Percentiles rank a stretch among this genome's conserved stretches.
Conservation (phyloP, 495 filamentous ascomycete species). For the Penicillium simplicissimum region DNA sequence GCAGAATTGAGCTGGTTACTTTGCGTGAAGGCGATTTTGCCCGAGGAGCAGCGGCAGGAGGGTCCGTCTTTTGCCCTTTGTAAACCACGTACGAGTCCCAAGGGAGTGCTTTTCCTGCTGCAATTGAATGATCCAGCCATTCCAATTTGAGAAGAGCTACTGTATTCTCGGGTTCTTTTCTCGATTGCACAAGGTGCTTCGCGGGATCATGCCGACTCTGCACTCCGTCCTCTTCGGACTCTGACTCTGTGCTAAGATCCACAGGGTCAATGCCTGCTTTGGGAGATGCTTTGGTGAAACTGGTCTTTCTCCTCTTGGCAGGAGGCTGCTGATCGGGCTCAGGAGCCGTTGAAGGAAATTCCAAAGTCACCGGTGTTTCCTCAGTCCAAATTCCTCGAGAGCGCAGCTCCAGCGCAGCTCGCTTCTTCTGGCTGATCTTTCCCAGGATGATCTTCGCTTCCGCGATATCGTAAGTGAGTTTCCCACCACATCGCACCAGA, state of each 20-base stretch:
- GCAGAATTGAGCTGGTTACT: conserved; percentile 40
- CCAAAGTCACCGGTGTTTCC: conserved; percentile 31
- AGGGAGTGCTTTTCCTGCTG: conserved; percentile 53
- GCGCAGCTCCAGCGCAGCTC: conserved; percentile 77
- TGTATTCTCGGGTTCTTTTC: conserved; percentile 23
- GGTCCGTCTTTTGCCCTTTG: conserved; percentile 41
- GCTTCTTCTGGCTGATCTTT: conserved; percentile 63
- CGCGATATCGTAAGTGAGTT: conserved; percentile 67
- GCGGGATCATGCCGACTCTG: conserved; percentile 8
- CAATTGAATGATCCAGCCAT: conserved; percentile 71
- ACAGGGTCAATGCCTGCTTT: conserved; percentile 19
- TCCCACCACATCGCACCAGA: conserved; percentile 53
- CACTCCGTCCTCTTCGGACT: conserved; percentile 30
- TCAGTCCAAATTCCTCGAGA: conserved; percentile 63
- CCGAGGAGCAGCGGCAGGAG: conserved; percentile 8
- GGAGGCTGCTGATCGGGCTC: conserved; percentile 14
- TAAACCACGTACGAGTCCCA: conserved; percentile 67
- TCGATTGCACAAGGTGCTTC: conserved; percentile 10
- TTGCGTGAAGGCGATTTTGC: conserved; percentile 8
- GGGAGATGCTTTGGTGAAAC: not conserved
- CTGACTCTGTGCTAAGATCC: conserved; percentile 36
- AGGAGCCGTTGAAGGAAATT: not conserved
- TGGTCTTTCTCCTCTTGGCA: conserved; percentile 27
- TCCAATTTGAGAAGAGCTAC: conserved; percentile 71
- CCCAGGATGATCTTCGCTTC: conserved; percentile 77